A percentile compares a stretch with the other conserved stretches of the same genome.
phyloP scores from a whole-genome alignment of 179 eudicot genomes.

The Dionaea muscipula region DNA sequence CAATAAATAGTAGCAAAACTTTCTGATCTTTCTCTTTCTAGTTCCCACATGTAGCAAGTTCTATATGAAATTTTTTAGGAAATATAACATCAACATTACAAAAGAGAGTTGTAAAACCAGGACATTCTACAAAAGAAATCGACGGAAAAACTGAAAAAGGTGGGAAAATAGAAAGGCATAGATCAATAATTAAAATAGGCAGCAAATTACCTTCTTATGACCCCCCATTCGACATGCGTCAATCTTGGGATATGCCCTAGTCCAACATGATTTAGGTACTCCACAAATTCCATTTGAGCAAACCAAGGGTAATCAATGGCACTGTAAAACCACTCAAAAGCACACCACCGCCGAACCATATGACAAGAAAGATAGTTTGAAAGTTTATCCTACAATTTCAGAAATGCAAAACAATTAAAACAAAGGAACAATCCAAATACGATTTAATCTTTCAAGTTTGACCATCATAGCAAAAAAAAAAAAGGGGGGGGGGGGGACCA shows the following conservation, averaged over 20 bases:
- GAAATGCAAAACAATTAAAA: conserved; percentile 2
- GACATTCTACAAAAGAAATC: background rate
- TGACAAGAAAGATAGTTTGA: conserved; percentile 42
- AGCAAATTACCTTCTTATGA: conserved; percentile 47
- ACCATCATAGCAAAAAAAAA: no score
- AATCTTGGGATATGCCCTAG: conserved; percentile 59
- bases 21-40: no score
- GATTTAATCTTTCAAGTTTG: background rate
- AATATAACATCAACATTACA: no score
- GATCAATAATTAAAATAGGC: background rate
- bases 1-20: conserved; percentile 9
- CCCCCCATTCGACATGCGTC: conserved; percentile 73
- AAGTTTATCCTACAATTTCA: conserved; percentile 43
- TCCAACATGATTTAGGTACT: conserved; percentile 60
- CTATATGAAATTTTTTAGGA: no score
- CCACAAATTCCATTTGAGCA: conserved; percentile 61
- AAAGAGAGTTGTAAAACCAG: no score
- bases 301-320: conserved; percentile 72
- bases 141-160: background rate
- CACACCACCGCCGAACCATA: conserved; percentile 56
- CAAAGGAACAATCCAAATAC: background rate
- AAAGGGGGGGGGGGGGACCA: background rate
- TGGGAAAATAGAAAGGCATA: background rate
- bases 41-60: no score
- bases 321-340: conserved; percentile 66